phyloP scores from a whole-genome alignment of 2,329 filamentous ascomycete genomes.

The Ceratocystis eucalypticola region DNA sequence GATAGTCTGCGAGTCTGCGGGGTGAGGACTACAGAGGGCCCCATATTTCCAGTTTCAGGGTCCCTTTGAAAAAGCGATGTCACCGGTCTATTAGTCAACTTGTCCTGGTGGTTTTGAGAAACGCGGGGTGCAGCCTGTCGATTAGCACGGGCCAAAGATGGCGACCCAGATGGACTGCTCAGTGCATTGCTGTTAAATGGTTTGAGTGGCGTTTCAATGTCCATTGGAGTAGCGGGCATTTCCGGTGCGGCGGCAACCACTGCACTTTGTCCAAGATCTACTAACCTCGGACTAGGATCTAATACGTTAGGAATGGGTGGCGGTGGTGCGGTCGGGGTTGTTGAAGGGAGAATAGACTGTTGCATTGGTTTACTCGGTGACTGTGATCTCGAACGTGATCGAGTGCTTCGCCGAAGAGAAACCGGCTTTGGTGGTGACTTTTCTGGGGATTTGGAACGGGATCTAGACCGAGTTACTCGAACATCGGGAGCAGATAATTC shows the following conservation, averaged over 20 bases:
- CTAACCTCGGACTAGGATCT: conserved; percentile 8
- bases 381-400: conserved; percentile 6
- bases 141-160: conserved; percentile 16
- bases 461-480: conserved; percentile 14
- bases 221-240: conserved; percentile 12
- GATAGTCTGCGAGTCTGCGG: conserved; percentile 43
- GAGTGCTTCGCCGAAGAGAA: neutral
- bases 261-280: neutral
- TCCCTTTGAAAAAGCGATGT: conserved; percentile 39
- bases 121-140: conserved; percentile 10
- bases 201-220: conserved; percentile 16
- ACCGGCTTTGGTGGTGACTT: conserved; percentile 5
- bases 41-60: conserved; percentile 40
- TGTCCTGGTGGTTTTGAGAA: neutral
- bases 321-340: conserved; percentile 5
- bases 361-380: conserved; percentile 12
- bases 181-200: conserved; percentile 6
- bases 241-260: neutral
- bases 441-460: conserved; percentile 15
- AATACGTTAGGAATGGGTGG: conserved; percentile 3
- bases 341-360: neutral
- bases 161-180: conserved; percentile 16
- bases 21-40: conserved; percentile 51
- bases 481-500: neutral
- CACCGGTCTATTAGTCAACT: neutral